phyloP scores from a whole-genome alignment of 805 yeast genomes.

The Cyberlindnera subsufficiens region DNA sequence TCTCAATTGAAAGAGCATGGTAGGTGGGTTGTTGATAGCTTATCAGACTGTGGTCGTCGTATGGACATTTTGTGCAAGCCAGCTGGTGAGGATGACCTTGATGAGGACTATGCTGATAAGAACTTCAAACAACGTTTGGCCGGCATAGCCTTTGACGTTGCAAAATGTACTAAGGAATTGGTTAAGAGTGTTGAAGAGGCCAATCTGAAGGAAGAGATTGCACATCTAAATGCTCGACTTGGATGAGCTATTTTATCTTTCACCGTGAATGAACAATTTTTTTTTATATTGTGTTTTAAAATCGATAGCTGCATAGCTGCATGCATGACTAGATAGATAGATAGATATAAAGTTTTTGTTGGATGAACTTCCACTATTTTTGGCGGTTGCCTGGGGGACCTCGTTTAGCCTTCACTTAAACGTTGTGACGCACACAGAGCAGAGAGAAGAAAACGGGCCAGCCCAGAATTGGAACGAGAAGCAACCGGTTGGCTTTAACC shows the following conservation, averaged over 20 bases:
- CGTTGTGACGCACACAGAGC: too few species aligned
- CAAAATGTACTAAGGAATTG: slow-evolving; percentile 91
- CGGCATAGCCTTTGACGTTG: slow-evolving; percentile 93
- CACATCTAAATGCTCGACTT: slow-evolving; percentile 61
- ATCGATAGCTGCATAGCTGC: not conserved
- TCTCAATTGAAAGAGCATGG: slow-evolving; percentile 85
- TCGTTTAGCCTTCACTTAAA: too few species aligned
- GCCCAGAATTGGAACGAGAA: too few species aligned
- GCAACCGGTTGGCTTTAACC: too few species aligned
- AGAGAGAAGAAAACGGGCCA: too few species aligned
- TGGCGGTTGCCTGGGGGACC: too few species aligned
- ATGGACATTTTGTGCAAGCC: slow-evolving; percentile 65
- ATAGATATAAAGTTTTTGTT: too few species aligned
- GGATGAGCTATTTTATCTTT: not conserved
- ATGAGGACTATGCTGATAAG: slow-evolving; percentile 76
- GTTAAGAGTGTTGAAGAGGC: slow-evolving; percentile 97
- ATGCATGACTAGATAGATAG: too few species aligned
- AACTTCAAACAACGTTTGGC: slow-evolving; percentile 91
- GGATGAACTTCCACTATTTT: too few species aligned
- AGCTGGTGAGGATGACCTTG: slow-evolving; percentile 26
- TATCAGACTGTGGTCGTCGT: slow-evolving; percentile 79
- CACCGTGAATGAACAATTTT: slow-evolving; percentile 1
- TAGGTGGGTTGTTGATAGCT: slow-evolving; percentile 79
- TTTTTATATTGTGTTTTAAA: not conserved
- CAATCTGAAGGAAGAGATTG: slow-evolving; percentile 80